Evolutionary conservation across 345 rosid genomes (phyloP).

Genomic region (rapeseed (Brassica napus)): DNA sequence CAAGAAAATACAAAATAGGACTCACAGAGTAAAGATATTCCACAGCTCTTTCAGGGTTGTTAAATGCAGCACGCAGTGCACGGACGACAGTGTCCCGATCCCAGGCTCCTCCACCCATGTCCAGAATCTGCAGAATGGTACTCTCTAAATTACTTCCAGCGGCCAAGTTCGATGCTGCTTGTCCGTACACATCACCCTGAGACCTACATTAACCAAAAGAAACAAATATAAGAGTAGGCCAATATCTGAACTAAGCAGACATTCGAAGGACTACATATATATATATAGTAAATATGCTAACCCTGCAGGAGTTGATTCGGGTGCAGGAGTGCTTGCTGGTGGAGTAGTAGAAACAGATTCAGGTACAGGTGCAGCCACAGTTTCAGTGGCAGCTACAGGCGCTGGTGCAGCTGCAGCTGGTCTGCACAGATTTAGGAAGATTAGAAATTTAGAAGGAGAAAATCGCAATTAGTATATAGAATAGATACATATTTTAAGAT

Average conservation of each 20-base stretch:
- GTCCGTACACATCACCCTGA: constrained; percentile 61
- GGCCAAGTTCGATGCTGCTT: constrained; percentile 86
- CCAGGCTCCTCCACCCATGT: constrained; percentile 97
- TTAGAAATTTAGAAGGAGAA: too few species aligned
- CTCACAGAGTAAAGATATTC: constrained; percentile 91
- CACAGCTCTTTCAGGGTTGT: constrained; percentile 96
- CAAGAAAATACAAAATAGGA: neutral
- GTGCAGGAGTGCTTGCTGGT: constrained; percentile 41
- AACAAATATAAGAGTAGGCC: neutral
- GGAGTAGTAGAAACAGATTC: constrained; percentile 33
- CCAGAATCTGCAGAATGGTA: constrained; percentile 84
- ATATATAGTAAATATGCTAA: constrained; percentile 36
- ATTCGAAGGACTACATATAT: constrained; percentile 23
- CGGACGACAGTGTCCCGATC: constrained; percentile 82
- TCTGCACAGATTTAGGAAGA: constrained; percentile 14
- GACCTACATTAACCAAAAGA: constrained; percentile 47
- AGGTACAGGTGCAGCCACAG: constrained; percentile 20
- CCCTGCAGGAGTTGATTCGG: constrained; percentile 43
- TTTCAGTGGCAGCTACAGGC: constrained; percentile 6
- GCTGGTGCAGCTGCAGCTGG: constrained; percentile 13
- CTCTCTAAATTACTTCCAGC: constrained; percentile 84
- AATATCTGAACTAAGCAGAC: constrained; percentile 11
- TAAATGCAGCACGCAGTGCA: constrained; percentile 93
- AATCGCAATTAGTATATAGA: too few species aligned
- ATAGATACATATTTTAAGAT: too few species aligned